phyloP scores from a whole-genome alignment of 495 filamentous ascomycete genomes.

The Penicillium angulare region DNA sequence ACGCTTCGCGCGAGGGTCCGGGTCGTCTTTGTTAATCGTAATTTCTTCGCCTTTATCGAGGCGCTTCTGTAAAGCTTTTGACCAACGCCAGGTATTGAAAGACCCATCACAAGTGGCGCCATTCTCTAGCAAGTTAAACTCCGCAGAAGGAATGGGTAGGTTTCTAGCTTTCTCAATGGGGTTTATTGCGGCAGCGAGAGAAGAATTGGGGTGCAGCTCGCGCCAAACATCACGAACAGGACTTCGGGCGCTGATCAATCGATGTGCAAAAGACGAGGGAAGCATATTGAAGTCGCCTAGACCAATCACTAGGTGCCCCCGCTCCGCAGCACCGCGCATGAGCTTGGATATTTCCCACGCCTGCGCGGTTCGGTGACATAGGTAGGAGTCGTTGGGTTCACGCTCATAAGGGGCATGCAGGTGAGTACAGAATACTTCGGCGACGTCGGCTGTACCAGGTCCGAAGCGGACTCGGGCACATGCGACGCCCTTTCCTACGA shows the following conservation, averaged over 20 bases:
- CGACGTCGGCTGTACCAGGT: slow-evolving; percentile 60
- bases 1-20: slow-evolving; percentile 73
- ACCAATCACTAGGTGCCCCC: slow-evolving; percentile 80
- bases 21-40: slow-evolving; percentile 53
- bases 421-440: slow-evolving; percentile 93
- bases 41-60: slow-evolving; percentile 59
- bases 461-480: slow-evolving; percentile 78
- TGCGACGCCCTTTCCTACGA: slow-evolving; percentile 90
- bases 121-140: slow-evolving; percentile 73
- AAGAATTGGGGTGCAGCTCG: slow-evolving; percentile 73
- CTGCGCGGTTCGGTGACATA: slow-evolving; percentile 87
- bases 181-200: slow-evolving; percentile 66
- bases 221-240: slow-evolving; percentile 83
- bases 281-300: slow-evolving; percentile 96
- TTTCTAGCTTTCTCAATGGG: slow-evolving; percentile 53
- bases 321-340: slow-evolving; percentile 78
- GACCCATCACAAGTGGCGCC: slow-evolving; percentile 84
- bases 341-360: slow-evolving; percentile 97
- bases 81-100: slow-evolving; percentile 94
- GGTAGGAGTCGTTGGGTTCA: slow-evolving; percentile 77
- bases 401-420: slow-evolving; percentile 88
- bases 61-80: slow-evolving; percentile 56
- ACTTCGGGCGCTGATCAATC: slow-evolving; percentile 73
- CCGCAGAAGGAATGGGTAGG: slow-evolving; percentile 61
- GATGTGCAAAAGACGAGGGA: slow-evolving; percentile 82